A percentile compares a stretch with the other conserved stretches of the same genome.
Evolutionary conservation across 768 basidiomycete genomes (phyloP).

Genomic region (Lactifluus piperatus): DNA sequence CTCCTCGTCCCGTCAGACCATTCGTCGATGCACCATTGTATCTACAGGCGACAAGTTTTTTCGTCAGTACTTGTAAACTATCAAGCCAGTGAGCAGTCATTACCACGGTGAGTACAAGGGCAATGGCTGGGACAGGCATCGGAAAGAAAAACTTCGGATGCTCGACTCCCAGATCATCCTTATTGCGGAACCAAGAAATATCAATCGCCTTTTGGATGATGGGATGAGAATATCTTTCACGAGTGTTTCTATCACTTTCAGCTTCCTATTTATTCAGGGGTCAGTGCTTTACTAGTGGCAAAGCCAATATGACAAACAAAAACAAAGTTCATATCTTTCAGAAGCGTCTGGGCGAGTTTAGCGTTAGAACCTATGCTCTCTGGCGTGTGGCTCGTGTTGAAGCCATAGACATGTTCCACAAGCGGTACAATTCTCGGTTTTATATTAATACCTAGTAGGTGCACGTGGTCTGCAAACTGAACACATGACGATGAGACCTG

Average conservation of each 20-base stretch:
- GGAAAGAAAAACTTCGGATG: background rate
- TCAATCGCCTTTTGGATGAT: constrained; percentile 2
- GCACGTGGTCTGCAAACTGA: background rate
- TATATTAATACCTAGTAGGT: background rate
- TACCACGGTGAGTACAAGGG: background rate
- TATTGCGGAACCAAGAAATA: background rate
- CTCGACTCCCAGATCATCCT: background rate
- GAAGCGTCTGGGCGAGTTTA: background rate
- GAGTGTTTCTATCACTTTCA: background rate
- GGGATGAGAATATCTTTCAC: background rate
- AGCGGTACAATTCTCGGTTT: background rate
- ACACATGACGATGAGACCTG: background rate
- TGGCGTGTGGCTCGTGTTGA: background rate
- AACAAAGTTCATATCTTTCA: background rate
- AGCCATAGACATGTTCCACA: background rate
- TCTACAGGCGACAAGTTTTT: background rate
- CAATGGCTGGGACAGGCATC: background rate
- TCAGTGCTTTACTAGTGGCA: background rate
- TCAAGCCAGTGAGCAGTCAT: background rate
- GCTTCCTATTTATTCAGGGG: background rate
- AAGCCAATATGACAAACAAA: background rate
- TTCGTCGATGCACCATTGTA: background rate
- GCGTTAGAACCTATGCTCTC: background rate
- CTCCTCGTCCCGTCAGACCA: background rate
- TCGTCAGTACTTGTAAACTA: background rate